These are phyloP conservation scores for Eucalyptus paniculata DNA, from an alignment of 345 rosid genomes.

Conservation along the genomic window DNA sequence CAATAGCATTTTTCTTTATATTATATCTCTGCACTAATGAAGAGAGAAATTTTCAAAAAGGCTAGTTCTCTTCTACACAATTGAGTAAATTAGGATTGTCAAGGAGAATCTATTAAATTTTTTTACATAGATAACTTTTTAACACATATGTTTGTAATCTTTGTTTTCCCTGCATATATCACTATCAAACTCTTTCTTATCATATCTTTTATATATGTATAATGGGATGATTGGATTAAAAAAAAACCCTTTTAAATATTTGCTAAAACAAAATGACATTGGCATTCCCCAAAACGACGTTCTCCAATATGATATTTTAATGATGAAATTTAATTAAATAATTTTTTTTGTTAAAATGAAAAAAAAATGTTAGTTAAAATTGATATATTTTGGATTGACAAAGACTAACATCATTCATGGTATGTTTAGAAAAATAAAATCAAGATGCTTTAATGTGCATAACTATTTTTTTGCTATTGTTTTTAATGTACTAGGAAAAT, in stretches of 20 bases:
- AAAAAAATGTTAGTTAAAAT: neutral
- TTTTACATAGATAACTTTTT: neutral
- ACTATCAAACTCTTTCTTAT: neutral
- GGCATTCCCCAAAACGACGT: neutral
- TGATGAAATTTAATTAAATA: no score
- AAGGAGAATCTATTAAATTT: neutral
- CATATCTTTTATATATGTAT: neutral
- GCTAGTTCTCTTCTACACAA: neutral
- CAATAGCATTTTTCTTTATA: neutral
- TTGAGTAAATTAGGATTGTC: neutral
- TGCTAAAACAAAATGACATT: neutral
- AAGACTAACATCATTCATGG: neutral
- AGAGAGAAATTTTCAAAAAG: neutral
- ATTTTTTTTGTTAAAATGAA: no score
- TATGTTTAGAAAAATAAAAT: neutral
- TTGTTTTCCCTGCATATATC: neutral
- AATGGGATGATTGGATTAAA: neutral
- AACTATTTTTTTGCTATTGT: neutral
- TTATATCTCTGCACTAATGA: neutral
- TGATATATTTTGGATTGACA: neutral
- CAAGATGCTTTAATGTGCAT: neutral
- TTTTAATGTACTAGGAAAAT: neutral
- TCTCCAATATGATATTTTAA: no score
- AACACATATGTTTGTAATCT: neutral
- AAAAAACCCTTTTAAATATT: no score